Percentiles rank a stretch among this genome's conserved stretches.
Evolutionary conservation across 345 rosid genomes (phyloP).

Genomic region (Aquilaria sinensis): DNA sequence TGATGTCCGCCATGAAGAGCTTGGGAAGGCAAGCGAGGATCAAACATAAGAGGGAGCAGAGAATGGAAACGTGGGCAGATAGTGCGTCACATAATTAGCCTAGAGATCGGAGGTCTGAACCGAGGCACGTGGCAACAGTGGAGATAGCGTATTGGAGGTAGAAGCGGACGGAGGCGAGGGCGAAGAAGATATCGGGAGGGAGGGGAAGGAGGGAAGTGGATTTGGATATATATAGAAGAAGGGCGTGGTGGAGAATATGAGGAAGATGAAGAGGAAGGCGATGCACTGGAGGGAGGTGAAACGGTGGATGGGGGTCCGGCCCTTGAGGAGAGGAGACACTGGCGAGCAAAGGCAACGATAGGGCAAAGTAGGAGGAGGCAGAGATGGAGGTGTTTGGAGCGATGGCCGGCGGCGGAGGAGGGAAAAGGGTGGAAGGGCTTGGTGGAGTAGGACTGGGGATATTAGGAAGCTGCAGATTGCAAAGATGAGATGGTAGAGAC

Average conservation of each 20-base stretch:
- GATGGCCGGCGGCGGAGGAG: constrained; percentile 23
- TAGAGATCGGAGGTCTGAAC: constrained; percentile 80
- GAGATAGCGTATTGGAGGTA: constrained; percentile 64
- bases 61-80: constrained; percentile 58
- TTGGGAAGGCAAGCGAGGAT: constrained; percentile 61
- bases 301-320: constrained; percentile 78
- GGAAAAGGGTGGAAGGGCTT: constrained; percentile 67
- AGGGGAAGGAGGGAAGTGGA: constrained; percentile 59
- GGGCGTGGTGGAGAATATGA: constrained; percentile 51
- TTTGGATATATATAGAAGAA: constrained; percentile 39
- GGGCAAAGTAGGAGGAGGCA: constrained; percentile 54
- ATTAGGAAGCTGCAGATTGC: constrained; percentile 55
- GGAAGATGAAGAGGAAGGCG: constrained; percentile 75
- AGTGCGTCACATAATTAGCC: constrained; percentile 60
- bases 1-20: constrained; percentile 65
- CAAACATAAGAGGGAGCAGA: constrained; percentile 54
- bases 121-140: constrained; percentile 41
- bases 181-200: constrained; percentile 72
- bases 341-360: constrained; percentile 56
- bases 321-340: constrained; percentile 58
- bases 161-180: constrained; percentile 68
- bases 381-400: constrained; percentile 48
- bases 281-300: constrained; percentile 77
- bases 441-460: constrained; percentile 69
- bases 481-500: constrained; percentile 70